phyloP scores from a whole-genome alignment of 768 basidiomycete genomes.

The Suillus weaverae region DNA sequence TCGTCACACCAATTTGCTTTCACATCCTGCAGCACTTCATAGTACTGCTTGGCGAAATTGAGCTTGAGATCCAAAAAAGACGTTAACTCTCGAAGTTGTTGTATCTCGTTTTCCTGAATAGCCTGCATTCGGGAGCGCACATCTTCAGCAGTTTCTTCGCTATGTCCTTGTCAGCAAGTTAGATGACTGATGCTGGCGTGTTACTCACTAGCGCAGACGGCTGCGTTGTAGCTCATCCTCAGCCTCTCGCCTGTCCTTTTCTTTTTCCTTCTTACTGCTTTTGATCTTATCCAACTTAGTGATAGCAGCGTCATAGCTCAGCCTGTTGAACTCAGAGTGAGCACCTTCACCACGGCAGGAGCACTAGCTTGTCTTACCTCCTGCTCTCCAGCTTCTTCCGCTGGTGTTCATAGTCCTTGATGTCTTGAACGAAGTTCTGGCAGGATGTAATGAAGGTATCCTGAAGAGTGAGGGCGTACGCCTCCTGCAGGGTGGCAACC shows the following conservation, averaged over 20 bases:
- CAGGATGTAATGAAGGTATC: slow-evolving; percentile 74
- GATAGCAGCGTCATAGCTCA: slow-evolving; percentile 75
- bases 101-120: slow-evolving; percentile 78
- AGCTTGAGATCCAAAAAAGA: slow-evolving; percentile 72
- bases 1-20: slow-evolving; percentile 65
- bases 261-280: slow-evolving; percentile 80
- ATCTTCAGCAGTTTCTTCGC: slow-evolving; percentile 86
- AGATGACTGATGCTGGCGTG: background rate
- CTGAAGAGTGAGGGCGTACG: slow-evolving; percentile 67
- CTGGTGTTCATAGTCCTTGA: slow-evolving; percentile 79
- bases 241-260: slow-evolving; percentile 66
- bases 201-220: slow-evolving; percentile 70
- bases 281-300: slow-evolving; percentile 69
- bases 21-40: slow-evolving; percentile 71
- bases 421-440: slow-evolving; percentile 63
- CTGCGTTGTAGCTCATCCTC: slow-evolving; percentile 80
- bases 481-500: slow-evolving; percentile 82
- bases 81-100: slow-evolving; percentile 70
- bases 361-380: slow-evolving; percentile 45
- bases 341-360: background rate
- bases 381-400: slow-evolving; percentile 88
- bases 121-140: slow-evolving; percentile 76
- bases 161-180: slow-evolving; percentile 30
- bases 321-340: slow-evolving; percentile 38
- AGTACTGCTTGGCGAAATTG: slow-evolving; percentile 70